Evolutionary conservation across 805 yeast genomes (phyloP), one percentile per base, ranked within the genome.

Genomic region (Saccharomycopsis sp.): DNA sequence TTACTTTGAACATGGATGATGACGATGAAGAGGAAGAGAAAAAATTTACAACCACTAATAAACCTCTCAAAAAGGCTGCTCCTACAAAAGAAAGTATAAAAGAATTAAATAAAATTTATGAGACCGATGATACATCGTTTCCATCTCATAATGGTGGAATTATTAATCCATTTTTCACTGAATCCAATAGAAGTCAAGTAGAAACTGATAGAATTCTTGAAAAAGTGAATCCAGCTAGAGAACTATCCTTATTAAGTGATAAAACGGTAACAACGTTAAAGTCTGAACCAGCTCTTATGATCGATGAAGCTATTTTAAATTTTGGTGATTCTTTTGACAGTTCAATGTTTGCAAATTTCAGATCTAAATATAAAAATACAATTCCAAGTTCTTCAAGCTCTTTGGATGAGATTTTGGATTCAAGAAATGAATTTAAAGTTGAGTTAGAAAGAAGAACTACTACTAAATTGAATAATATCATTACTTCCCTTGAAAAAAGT

Each of bases 291-390:
- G n/a, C n/a, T n/a, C n/a, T n/a, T 39, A 21, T 30, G 9, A 39
- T 42, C 19, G 46, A 43, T 28, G 47, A 36, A 8, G 21, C 25
- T 28, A 41, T 43, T n/a, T 34, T 43, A 13, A 37, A 32, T 21
- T 43, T 43, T 40, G 47, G 47, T 9, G 43, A 43, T 12, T 18
- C 37, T 8, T 40, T 43, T 31, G 37, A 42, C n/a, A 19, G 21
- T 9, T 28, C 31, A 23, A n/a, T n/a, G n/a, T n/a, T n/a, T n/a
- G n/a, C n/a, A n/a, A 23, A 23, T 23, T 23, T 23, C 6, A 6
- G 6, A 8, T 6, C 10, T 23, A 10, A 23, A 23, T 23, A 8
- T 8, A 23, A 23, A 23, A 8, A 6, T 23, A 6, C 10, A 10
- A 23, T 8, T 23, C 10, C 10, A 23, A 23, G 26, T 23, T 6